Conservation (phyloP, 768 basidiomycete genomes). For the Panus rudis region DNA sequence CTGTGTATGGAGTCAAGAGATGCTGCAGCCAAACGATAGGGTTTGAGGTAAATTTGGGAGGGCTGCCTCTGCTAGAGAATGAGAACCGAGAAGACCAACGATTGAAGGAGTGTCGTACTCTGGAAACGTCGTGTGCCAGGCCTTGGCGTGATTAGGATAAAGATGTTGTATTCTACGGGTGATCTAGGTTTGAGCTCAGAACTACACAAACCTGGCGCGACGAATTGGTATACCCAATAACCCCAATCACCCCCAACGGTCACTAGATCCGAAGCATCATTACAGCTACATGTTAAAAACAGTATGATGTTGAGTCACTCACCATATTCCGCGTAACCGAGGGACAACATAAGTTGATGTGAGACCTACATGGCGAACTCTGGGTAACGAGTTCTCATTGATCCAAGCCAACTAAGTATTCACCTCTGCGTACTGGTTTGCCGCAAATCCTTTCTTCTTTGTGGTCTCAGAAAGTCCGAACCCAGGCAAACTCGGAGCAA, state of each 20-base stretch:
- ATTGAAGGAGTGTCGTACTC: neutral
- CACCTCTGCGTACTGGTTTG: slow-evolving; percentile 52
- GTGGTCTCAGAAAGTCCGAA: slow-evolving; percentile 57
- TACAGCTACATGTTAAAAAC: neutral
- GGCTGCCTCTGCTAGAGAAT: neutral
- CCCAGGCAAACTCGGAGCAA: slow-evolving; percentile 51
- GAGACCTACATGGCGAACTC: slow-evolving; percentile 6
- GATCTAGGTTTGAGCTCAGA: slow-evolving; percentile 4
- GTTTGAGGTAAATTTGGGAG: neutral
- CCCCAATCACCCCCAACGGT: slow-evolving; percentile 34
- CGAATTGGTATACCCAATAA: slow-evolving; percentile 19
- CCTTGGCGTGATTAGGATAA: slow-evolving; percentile 15
- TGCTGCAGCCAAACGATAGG: neutral
- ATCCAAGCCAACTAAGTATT: neutral
- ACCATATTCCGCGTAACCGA: slow-evolving; percentile 22
- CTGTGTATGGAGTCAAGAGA: neutral
- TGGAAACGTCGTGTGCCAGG: slow-evolving; percentile 18
- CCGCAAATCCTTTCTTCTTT: slow-evolving; percentile 42
- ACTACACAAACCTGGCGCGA: neutral
- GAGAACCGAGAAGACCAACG: neutral
- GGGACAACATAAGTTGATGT: slow-evolving; percentile 15
- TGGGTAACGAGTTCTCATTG: neutral
- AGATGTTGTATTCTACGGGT: slow-evolving; percentile 7
- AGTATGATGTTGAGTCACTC: neutral
- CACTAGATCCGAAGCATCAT: slow-evolving; percentile 6